Conservation (phyloP, 2,329 filamentous ascomycete species). For the Ceratocystis colombiana region DNA sequence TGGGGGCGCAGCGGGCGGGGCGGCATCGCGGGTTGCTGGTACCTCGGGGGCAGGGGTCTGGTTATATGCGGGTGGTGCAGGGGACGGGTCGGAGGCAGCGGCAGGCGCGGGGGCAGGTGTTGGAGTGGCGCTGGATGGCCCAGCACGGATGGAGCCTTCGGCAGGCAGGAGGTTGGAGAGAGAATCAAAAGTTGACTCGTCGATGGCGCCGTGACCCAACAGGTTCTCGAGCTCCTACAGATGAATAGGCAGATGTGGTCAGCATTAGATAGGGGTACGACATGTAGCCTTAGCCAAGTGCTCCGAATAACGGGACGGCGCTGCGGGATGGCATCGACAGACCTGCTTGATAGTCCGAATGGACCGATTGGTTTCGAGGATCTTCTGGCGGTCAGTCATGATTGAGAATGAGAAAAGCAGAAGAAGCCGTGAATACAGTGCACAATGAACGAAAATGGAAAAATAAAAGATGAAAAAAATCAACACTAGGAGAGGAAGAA, state of each 20-base stretch:
- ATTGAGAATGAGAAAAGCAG: background rate
- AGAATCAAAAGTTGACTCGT: constrained; percentile 60
- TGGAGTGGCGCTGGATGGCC: constrained; percentile 34
- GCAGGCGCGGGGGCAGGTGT: constrained; percentile 31
- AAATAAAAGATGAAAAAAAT: background rate
- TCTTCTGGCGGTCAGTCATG: constrained; percentile 43
- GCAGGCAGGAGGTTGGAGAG: constrained; percentile 66
- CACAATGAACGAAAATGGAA: background rate
- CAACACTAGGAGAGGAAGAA: too few species aligned
- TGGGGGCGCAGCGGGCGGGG: constrained; percentile 12
- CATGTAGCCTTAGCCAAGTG: background rate
- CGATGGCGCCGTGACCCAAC: constrained; percentile 70
- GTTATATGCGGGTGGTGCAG: constrained; percentile 43
- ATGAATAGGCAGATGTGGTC: background rate
- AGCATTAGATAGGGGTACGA: background rate
- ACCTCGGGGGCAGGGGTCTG: constrained; percentile 39
- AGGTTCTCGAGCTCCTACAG: constrained; percentile 80
- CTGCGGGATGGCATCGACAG: constrained; percentile 31
- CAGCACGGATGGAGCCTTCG: constrained; percentile 51
- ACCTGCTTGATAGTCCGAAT: constrained; percentile 81
- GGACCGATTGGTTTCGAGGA: constrained; percentile 68
- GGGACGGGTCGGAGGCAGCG: constrained; percentile 31
- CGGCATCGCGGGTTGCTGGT: constrained; percentile 34
- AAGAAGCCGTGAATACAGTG: background rate
- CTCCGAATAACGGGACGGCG: too few species aligned